These are phyloP conservation scores for Pichia occidentalis DNA, from an alignment of 805 yeast species.

Conservation along the genomic window DNA sequence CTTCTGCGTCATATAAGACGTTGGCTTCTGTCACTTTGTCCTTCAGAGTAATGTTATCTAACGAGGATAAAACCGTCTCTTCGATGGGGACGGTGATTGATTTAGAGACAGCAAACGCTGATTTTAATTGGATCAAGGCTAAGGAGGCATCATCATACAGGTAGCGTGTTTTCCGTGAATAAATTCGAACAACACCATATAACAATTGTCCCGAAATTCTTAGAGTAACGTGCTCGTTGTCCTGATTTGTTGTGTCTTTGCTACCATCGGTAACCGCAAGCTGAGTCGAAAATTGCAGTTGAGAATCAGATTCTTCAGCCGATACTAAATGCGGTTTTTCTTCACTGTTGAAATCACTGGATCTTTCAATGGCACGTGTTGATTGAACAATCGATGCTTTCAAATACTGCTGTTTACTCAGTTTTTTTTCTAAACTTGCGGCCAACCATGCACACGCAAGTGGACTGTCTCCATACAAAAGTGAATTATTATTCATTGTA, in stretches of 20 bases:
- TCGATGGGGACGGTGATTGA: slow-evolving; percentile 53
- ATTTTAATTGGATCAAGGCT: slow-evolving; percentile 62
- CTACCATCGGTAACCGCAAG: neutral
- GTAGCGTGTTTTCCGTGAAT: slow-evolving; percentile 78
- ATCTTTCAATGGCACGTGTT: slow-evolving; percentile 53
- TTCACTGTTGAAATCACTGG: slow-evolving; percentile 15
- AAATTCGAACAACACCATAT: slow-evolving; percentile 81
- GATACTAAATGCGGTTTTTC: slow-evolving; percentile 7
- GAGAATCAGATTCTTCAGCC: slow-evolving; percentile 12
- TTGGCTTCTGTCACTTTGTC: slow-evolving; percentile 79
- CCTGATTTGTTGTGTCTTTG: neutral
- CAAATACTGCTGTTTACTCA: slow-evolving; percentile 64
- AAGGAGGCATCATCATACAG: slow-evolving; percentile 78
- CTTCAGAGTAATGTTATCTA: slow-evolving; percentile 54
- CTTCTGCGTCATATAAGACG: slow-evolving; percentile 59
- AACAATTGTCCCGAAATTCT: slow-evolving; percentile 80
- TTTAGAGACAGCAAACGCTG: slow-evolving; percentile 48
- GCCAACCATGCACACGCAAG: slow-evolving; percentile 90
- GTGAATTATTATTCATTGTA: too few relatives aligned
- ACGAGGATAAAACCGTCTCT: slow-evolving; percentile 53
- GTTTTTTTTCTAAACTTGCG: slow-evolving; percentile 75
- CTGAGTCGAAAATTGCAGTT: slow-evolving; percentile 6
- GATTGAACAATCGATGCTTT: slow-evolving; percentile 67
- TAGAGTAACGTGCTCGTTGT: slow-evolving; percentile 59
- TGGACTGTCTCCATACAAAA: slow-evolving; percentile 52